Base-by-base conservation (phyloP, 2,329 filamentous ascomycete genomes). In the Fusarium anthophilum region DNA sequence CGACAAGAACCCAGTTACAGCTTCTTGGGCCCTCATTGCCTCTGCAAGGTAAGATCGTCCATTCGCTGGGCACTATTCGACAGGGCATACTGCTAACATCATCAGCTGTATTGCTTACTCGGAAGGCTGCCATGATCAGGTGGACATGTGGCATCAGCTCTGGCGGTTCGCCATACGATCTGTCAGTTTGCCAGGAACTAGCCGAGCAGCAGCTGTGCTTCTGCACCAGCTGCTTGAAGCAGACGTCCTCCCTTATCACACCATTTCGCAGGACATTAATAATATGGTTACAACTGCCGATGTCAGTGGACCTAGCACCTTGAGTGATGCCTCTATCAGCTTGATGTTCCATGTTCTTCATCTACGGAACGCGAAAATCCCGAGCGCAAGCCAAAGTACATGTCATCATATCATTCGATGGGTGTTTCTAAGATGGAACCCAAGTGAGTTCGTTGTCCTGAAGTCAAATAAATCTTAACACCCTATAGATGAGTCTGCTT, bases 11-110 rank as follows among this genome's bases (percentile, higher is more conserved):
- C 83, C 84, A 20, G 81, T 83, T 14, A 84, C 92, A 45, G 89
- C 91, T 13, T 94, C 91, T 1, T 99, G 96, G 96, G 92, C 94
- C 24, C 90, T 97, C 85, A 81, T 98, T 59, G 92, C 91, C n/a
- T 90, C 94, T 79, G 87, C 94, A 71, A 94, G 93, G 94, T 95
- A 84, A 79, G 87, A 63, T 30, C 7, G 9, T 26, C 35, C 48
- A 20, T 35, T 47, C 26, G 22, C 11, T 2, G 18, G 43, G 44
- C 51, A 54, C 37, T 20, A 26, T 35, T 35, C 62, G 73, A 71
- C 28, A 30, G 12, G 28, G 62, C n/a, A 55, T 28, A 12, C 22
- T 26, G 43, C 77, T 83, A 41, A 82, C 55, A 30, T 48, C 14
- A 35, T n/a, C 54, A 85, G 83, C 61, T 85, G 81, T 48, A 79